Percentiles rank a stretch among this genome's conserved stretches.
Conservation (phyloP, 768 basidiomycete genomes). For the Butyriboletus loyo region DNA sequence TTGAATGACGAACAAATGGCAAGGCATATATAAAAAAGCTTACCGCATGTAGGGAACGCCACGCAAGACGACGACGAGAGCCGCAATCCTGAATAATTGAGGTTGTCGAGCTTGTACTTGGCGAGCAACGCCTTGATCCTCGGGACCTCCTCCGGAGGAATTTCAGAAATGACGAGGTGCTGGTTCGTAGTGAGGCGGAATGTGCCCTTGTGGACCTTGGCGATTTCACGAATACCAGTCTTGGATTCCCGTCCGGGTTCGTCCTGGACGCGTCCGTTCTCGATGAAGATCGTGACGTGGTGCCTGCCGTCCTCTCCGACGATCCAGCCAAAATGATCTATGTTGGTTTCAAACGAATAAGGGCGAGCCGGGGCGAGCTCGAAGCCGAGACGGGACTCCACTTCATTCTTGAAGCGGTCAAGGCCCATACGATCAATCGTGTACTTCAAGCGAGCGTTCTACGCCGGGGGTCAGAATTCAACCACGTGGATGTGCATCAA, state of each 20-base stretch:
- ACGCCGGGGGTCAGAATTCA: constrained; percentile 9
- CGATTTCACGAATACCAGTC: constrained; percentile 88
- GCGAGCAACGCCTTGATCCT: constrained; percentile 75
- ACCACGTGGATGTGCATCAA: neutral
- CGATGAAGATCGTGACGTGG: constrained; percentile 93
- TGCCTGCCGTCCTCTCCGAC: constrained; percentile 83
- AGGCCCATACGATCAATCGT: constrained; percentile 96
- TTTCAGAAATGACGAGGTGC: constrained; percentile 85
- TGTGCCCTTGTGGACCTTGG: constrained; percentile 88
- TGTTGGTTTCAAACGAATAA: constrained; percentile 81
- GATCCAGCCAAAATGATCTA: constrained; percentile 94
- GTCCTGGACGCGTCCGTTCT: constrained; percentile 97
- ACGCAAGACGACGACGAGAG: constrained; percentile 95
- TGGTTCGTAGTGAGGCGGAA: constrained; percentile 97
- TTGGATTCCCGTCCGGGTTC: constrained; percentile 90
- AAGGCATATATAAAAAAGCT: constrained; percentile 8
- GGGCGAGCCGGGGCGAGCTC: constrained; percentile 67
- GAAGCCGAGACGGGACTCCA: constrained; percentile 86
- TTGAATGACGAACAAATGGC: neutral
- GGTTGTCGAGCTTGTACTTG: constrained; percentile 87
- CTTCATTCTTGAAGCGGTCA: constrained; percentile 80
- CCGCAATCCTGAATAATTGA: constrained; percentile 73
- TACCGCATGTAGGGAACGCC: constrained; percentile 91
- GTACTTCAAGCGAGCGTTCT: constrained; percentile 93
- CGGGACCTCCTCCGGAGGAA: constrained; percentile 67